Percentiles rank a stretch among this genome's conserved stretches.
Evolutionary conservation across 2,329 filamentous ascomycete species (phyloP).

Genomic region (Fusarium lateritium): DNA sequence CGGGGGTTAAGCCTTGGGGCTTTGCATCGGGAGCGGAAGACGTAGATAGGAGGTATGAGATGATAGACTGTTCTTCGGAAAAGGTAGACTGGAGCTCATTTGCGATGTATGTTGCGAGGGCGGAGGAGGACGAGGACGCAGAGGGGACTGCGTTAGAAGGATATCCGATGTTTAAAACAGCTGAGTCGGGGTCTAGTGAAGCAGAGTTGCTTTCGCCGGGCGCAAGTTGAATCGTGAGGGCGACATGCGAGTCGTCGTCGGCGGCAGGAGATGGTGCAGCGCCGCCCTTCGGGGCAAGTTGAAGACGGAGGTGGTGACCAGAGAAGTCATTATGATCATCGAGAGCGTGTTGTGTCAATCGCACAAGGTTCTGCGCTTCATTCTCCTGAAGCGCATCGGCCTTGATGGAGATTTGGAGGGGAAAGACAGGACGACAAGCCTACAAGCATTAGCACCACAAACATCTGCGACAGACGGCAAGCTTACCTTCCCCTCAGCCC

Average conservation of each 20-base stretch:
- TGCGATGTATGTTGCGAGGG: slow-evolving; percentile 83
- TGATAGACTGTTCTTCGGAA: slow-evolving; percentile 88
- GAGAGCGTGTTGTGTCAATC: slow-evolving; percentile 86
- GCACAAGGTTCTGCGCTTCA: slow-evolving; percentile 81
- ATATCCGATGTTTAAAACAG: slow-evolving; percentile 84
- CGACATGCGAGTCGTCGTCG: slow-evolving; percentile 65
- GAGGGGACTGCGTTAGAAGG: slow-evolving; percentile 77
- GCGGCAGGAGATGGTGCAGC: slow-evolving; percentile 40
- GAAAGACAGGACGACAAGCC: slow-evolving; percentile 91
- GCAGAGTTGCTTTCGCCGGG: slow-evolving; percentile 74
- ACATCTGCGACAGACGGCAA: not conserved
- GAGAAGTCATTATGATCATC: slow-evolving; percentile 91
- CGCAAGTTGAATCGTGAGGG: slow-evolving; percentile 79
- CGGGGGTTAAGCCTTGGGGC: slow-evolving; percentile 63
- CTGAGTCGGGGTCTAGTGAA: slow-evolving; percentile 76
- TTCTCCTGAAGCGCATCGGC: slow-evolving; percentile 74
- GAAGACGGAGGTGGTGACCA: slow-evolving; percentile 80
- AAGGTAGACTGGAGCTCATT: slow-evolving; percentile 84
- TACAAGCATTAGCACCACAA: slow-evolving; percentile 55
- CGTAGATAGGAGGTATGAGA: slow-evolving; percentile 79
- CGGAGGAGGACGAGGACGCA: slow-evolving; percentile 77
- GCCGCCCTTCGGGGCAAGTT: slow-evolving; percentile 52
- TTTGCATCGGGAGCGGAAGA: slow-evolving; percentile 63
- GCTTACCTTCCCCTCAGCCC: slow-evolving; percentile 88
- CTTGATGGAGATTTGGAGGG: slow-evolving; percentile 84